Base-by-base conservation (phyloP, 805 yeast genomes). In the Debaryomyces hansenii region DNA sequence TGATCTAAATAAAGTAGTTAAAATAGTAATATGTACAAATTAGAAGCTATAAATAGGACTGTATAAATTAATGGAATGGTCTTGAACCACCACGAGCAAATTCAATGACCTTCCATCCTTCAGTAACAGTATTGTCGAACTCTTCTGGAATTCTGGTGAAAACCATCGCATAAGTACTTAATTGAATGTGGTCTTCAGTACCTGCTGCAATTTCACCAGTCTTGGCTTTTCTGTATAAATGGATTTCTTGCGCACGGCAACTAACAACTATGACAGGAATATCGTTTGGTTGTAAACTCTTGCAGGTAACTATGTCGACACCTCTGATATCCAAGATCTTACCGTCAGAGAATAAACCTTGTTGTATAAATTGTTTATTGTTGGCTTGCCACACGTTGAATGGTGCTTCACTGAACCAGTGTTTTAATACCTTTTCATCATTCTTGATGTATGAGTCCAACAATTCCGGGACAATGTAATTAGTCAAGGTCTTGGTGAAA, bases 401-500 rank as follows among this genome's bases (percentile, higher is more conserved):
- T 37, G 99, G 97, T 24, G 98, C 98, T 70, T 94, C 99, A 41
- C 95, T 85, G 49, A 94, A 81, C 99, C 99, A 94, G 58, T 75
- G 72, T 67, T 91, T 88, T 64, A 94, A 77, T 16, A 84, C 84
- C 42, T 77, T 77, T 52, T 84, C 92, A 57, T 94, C 97, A 54
- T 96, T 96, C 56, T 86, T 86, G 49, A 89, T 89, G 69, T 90
- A 91, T 6, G 98, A 97, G 62, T 94, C 99, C 60, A 94, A 75
- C 31, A 94, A 82, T 67, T 94, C 99, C 9, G 99, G 99, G 46
- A 94, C 82, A 52, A 94, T 88, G 69, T 84, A 94, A 60, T 90
- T 92, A 66, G 98, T 85, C 60, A 92, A 77, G 48, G 92, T 91
- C 55, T 78, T 82, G 52, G 85, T 79, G 74, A 94, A 91, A 48